Conservation (phyloP, 75 land plant genomes). For the Cupressus sempervirens region DNA sequence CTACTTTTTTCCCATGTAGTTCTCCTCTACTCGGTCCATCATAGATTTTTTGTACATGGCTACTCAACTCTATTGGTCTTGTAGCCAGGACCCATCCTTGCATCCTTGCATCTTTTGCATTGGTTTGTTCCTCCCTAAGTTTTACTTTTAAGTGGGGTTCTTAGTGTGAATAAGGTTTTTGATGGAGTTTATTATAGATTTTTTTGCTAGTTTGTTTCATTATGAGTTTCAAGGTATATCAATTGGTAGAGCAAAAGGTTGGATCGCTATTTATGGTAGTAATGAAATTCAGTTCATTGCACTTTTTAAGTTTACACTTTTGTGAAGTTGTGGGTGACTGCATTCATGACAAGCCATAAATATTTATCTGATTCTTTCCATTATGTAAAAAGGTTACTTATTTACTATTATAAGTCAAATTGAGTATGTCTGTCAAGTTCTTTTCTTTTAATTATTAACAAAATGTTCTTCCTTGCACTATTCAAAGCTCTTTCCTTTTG, state of each 20-base stretch:
- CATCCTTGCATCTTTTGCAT: too few species aligned
- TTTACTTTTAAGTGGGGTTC: too few species aligned
- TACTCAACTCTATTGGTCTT: too few species aligned
- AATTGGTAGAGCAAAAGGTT: background rate
- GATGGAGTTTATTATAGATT: background rate
- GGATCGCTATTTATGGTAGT: background rate
- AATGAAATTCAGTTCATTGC: background rate
- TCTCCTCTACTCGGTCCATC: too few species aligned
- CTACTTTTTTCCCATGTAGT: too few species aligned
- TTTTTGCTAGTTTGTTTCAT: background rate
- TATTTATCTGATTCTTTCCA: background rate
- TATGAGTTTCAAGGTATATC: background rate
- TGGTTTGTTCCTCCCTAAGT: too few species aligned
- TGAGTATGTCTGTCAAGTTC: background rate
- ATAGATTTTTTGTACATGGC: too few species aligned
- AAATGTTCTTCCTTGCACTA: background rate
- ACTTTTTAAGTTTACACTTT: background rate
- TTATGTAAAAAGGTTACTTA: background rate
- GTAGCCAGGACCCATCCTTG: too few species aligned
- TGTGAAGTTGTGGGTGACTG: background rate
- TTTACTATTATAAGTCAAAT: background rate
- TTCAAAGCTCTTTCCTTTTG: background rate
- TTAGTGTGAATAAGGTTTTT: background rate
- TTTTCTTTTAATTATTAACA: background rate
- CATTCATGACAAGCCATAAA: background rate